Base-by-base conservation (phyloP, 2,329 filamentous ascomycete genomes). In the Stenocarpella maydis region DNA sequence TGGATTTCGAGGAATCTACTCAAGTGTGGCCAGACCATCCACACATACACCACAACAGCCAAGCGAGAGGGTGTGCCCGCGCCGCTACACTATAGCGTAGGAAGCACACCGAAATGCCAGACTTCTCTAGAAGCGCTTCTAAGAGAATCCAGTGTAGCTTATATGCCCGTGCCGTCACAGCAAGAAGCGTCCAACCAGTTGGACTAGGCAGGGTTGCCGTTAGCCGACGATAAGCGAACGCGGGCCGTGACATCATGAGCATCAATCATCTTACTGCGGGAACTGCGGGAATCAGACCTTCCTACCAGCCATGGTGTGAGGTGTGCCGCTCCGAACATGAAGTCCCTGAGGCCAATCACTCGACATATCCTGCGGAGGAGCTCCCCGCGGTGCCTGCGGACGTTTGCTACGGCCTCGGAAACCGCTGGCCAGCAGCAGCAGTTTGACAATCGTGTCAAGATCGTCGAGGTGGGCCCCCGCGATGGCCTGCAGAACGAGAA, bases 401-500 rank as follows among this genome's bases (percentile, higher is more conserved):
- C 77, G 53, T 79, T 83, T 71, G 82, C 82, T 58, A 83, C 82
- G n/a, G 80, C 81, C 45, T 78, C 75, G 67, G 69, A 74, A 65
- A 65, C 65, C 15, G 65, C 72, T 14, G 70, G 72, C n/a, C 52
- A 68, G 54, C 70, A 68, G 28, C 69, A 75, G 24, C 69, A 74
- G 24, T 74, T 73, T 69, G 81, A 84, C 76, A 85, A 82, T 75
- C 78, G 76, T 70, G 85, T 89, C 71, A 86, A 84, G 80, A 90
- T 97, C 47, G 90, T 96, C 71, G 93, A 97, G 82, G 93, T 97
- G 72, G 93, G 92, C 10, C 93, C 93, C 41, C 86, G 93, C 73
- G 93, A 97, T 82, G 93, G 93, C n/a, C 82, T 97, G 65, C 93
- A 97, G 78, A 97, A 96, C 77, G 92, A 96, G 82, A 92, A 92